Evolutionary conservation across 2,329 filamentous ascomycete species (phyloP).

Genomic region (Fulvia fulva): DNA sequence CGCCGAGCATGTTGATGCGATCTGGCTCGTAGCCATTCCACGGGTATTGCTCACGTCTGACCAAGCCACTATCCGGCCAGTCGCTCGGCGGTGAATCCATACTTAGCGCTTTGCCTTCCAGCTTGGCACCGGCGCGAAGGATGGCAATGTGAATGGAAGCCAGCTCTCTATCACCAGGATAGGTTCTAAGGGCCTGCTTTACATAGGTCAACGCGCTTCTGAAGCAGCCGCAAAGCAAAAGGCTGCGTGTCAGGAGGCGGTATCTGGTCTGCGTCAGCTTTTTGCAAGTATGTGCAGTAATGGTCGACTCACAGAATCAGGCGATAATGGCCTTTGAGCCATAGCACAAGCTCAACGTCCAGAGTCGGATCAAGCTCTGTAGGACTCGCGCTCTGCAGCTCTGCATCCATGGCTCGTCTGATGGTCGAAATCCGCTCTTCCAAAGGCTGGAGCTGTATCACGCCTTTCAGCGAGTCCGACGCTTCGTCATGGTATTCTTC

Average conservation of each 20-base stretch:
- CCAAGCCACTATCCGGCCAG: slow-evolving; percentile 66
- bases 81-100: slow-evolving; percentile 26
- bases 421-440: slow-evolving; percentile 37
- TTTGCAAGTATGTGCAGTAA: not conserved
- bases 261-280: slow-evolving; percentile 19
- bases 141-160: slow-evolving; percentile 53
- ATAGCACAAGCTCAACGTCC: slow-evolving; percentile 35
- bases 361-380: slow-evolving; percentile 21
- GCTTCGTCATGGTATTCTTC: slow-evolving; percentile 78
- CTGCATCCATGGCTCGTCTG: slow-evolving; percentile 24
- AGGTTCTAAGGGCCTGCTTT: slow-evolving; percentile 55
- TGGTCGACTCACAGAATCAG: slow-evolving; percentile 21
- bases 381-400: slow-evolving; percentile 12
- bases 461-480: slow-evolving; percentile 41
- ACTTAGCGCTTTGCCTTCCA: slow-evolving; percentile 13
- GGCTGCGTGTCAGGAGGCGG: slow-evolving; percentile 43
- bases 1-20: slow-evolving; percentile 53
- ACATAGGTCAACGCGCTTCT: slow-evolving; percentile 64
- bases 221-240: slow-evolving; percentile 60
- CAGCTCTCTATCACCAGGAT: slow-evolving; percentile 55
- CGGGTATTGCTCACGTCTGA: slow-evolving; percentile 61
- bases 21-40: slow-evolving; percentile 62
- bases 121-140: slow-evolving; percentile 20
- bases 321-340: slow-evolving; percentile 44
- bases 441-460: slow-evolving; percentile 25